Evolutionary conservation across 2,329 filamentous ascomycete genomes (phyloP), one percentile per base, ranked within the genome.

Genomic region (Nothophoma quercina): DNA sequence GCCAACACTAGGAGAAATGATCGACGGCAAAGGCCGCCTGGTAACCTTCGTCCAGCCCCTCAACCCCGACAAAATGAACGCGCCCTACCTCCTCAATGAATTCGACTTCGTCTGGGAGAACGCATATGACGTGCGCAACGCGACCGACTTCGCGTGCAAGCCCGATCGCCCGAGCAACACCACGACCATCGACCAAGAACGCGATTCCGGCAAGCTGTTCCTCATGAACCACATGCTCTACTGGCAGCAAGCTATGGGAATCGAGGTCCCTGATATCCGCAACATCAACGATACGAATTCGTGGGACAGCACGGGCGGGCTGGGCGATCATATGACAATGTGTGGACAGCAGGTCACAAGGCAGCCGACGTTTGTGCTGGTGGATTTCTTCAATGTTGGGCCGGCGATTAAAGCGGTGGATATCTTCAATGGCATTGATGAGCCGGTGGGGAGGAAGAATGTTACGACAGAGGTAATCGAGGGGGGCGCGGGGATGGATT

Each of bases 211-310:
- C 58, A 81, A 84, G 58, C 79, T 93, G 65, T 84, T 88, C 15
- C 77, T 93, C 12, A 81, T 90, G 78, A 93, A 93, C 77, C 89
- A 93, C 75, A 91, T 93, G 77, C 81, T 88, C 38, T 86, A 91
- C 76, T 78, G 80, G 56, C 72, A 70, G 15, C 68, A 86, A 21
- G 73, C 77, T 3, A 65, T 71, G 48, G 59, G 57, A 7, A 67
- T 69, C 40, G 30, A 66, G 40, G 54, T 56, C 3, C 65, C 65
- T 4, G 65, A 77, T 13, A 71, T 81, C 3, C 78, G 78, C 57
- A 81, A 57, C 13, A 60, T 90, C 67, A 74, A 83, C 12, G 82
- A 78, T 7, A 90, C 88, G 39, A 93, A 93, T 71, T 84, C 82
- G 35, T 78, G 85, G 12, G 77, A 73, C 23, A 84, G 81, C 5